These are phyloP conservation scores for Dactylorhiza incarnata DNA, from an alignment of 106 monocot genomes.

Conservation along the genomic window DNA sequence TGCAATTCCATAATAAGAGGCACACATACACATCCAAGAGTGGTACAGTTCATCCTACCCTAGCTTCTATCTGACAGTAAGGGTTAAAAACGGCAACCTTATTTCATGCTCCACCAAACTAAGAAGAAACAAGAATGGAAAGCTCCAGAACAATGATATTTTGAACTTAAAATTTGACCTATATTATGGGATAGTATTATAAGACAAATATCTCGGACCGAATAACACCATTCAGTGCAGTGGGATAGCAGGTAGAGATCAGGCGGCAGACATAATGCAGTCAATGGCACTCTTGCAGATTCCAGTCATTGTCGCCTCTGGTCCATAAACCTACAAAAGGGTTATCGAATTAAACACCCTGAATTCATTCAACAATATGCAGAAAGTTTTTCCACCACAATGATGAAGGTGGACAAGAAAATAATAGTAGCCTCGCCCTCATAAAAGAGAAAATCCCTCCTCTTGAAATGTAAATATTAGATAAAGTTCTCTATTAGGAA, in stretches of 20 bases:
- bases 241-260: conserved; percentile 3
- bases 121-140: background rate
- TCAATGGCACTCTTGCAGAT: conserved; percentile 88
- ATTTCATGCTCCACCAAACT: too few species aligned
- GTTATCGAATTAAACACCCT: background rate
- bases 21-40: too few species aligned
- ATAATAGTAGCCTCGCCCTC: too few species aligned
- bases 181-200: too few species aligned
- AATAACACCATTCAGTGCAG: background rate
- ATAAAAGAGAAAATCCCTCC: too few species aligned
- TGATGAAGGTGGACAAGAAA: background rate
- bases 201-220: too few species aligned
- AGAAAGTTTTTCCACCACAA: background rate
- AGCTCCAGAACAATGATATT: background rate
- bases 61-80: too few species aligned
- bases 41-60: too few species aligned
- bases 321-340: conserved; percentile 62
- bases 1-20: too few species aligned
- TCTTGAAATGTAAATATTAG: too few species aligned
- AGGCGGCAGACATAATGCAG: conserved; percentile 64
- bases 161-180: too few species aligned
- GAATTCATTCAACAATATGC: background rate
- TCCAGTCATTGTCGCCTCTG: conserved; percentile 87
- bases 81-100: background rate
- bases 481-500: too few species aligned